Base-by-base conservation (phyloP, 176 grass and related monocot genomes). In the Poa annua region DNA sequence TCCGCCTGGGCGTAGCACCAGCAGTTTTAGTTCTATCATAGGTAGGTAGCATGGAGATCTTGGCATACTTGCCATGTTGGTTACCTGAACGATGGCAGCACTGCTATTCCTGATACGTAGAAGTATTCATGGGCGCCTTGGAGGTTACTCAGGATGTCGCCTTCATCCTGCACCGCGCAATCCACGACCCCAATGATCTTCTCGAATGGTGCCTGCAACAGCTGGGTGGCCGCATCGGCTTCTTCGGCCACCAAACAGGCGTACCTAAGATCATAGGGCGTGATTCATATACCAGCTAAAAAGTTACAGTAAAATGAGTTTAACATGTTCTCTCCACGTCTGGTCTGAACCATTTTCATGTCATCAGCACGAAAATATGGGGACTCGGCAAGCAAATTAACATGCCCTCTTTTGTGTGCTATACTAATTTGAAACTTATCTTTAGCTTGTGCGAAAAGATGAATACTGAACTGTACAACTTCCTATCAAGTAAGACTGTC, bases 221-320 rank as follows among this genome's bases (percentile, higher is more conserved):
- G 39, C 41, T 75, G 25, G 13, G 45, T 66, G 17, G n/a, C 17
- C 54, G 53, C 60, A 45, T 81, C 81, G 13, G 35, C n/a, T 49
- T 89, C 87, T 86, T 98, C 92, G 76, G 90, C 95, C 9, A 98
- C 92, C 82, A 98, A 85, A 89, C 95, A 98, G 20, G 92, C 90
- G 24, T 94, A 98, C 82, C 95, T 98, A 85, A 52, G 35, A 85
- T 45, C 29, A 21, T 78, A 76, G 71, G 74, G 53, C 62, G 67
- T 25, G 29, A 33, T 45, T 70, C 53, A 26, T 24, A 56, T 11
- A 73, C 66, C 48, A 66, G 64, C 5, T 0, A 45, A 29, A 48
- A 21, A 13, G 5, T 20, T 82, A 36, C 1, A 21, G n/a, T 19
- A 74, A 64, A 29, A 55, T 49, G 7, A 67, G 29, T 47, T 47